Evolutionary conservation across 495 filamentous ascomycete genomes (phyloP).

Genomic region (Oidiodendron maius): DNA sequence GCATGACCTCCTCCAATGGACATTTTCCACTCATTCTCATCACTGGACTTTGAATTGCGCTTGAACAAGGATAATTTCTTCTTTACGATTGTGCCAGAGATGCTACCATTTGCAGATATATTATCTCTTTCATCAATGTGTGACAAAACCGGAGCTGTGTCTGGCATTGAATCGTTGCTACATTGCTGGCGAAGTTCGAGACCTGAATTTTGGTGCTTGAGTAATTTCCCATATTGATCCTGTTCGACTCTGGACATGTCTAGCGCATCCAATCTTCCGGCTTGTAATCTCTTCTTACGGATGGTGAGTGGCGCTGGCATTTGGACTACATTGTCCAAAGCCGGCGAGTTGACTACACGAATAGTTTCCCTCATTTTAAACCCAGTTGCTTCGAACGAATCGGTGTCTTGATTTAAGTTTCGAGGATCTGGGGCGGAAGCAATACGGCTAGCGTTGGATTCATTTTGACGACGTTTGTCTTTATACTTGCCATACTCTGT

Average conservation of each 20-base stretch:
- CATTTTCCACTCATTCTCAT: constrained; percentile 12
- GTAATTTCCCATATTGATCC: too few relatives aligned
- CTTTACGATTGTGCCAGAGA: constrained; percentile 27
- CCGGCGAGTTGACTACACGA: constrained; percentile 37
- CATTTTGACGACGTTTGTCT: not conserved
- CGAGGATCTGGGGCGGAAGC: constrained; percentile 24
- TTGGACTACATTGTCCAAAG: constrained; percentile 20
- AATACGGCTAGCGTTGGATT: constrained; percentile 20
- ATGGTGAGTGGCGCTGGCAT: constrained; percentile 41
- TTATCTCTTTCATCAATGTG: constrained; percentile 23
- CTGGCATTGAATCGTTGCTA: not conserved
- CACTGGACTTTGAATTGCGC: constrained; percentile 41
- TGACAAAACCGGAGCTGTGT: constrained; percentile 8
- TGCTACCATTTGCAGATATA: constrained; percentile 10
- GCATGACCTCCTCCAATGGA: not conserved
- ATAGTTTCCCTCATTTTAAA: constrained; percentile 39
- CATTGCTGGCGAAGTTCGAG: constrained; percentile 16
- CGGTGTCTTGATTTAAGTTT: constrained; percentile 22
- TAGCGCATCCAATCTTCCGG: constrained; percentile 8
- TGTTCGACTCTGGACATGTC: too few relatives aligned
- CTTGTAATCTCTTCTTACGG: constrained; percentile 39
- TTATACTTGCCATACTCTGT: not conserved
- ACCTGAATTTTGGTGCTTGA: too few relatives aligned
- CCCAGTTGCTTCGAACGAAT: constrained; percentile 29
- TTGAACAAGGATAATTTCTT: constrained; percentile 68